Base-by-base conservation (phyloP, 345 rosid genomes). In the Euphorbia tirucalli region DNA sequence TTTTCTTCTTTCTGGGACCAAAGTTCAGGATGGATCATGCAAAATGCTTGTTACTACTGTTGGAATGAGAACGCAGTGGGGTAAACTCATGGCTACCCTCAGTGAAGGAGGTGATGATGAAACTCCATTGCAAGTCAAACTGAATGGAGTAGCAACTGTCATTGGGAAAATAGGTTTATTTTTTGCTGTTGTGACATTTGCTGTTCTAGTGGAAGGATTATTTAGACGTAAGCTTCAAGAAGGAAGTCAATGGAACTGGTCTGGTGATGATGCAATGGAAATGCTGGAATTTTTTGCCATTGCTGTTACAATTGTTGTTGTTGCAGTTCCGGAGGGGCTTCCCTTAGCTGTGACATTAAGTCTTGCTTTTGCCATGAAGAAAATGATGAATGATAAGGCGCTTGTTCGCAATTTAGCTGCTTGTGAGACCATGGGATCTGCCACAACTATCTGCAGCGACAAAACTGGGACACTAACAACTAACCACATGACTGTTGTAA, bases 31-130 rank as follows among this genome's bases (percentile, higher is more conserved):
- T 73, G 98, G 98, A 18, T 88, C 98, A 19, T 89, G 96, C 82
- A 93, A 93, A 78, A 89, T 93, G 97, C 18, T 93, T 77, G 78
- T 93, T 37, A 86, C 98, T 9, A 91, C 96, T 5, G 97, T 91
- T 66, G 98, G 98, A 74, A 93, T 93, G 98, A 89, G 96, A 84
- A 93, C 98, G 25, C 98, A 93, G 52, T 93, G 98, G 98, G 98
- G 98, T 67, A 93, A 91, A 75, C 75, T 93, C 68, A 85, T 93
- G 93, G 96, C 93, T 25, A 91, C 98, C 61, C 88, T 93, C 11
- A 91, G 90, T 18, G 98, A 93, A 83, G 98, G 97, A 39, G 98
- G 98, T 16, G 97, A 93, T 31, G 98, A 93, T 37, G 98, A 93
- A 77, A 93, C 98, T 46, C 98, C 98, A 25, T 78, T 93, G 75